These are phyloP conservation scores for Hypocreales sp. DNA, from an alignment of 2,329 filamentous ascomycete species.

Conservation along the genomic window DNA sequence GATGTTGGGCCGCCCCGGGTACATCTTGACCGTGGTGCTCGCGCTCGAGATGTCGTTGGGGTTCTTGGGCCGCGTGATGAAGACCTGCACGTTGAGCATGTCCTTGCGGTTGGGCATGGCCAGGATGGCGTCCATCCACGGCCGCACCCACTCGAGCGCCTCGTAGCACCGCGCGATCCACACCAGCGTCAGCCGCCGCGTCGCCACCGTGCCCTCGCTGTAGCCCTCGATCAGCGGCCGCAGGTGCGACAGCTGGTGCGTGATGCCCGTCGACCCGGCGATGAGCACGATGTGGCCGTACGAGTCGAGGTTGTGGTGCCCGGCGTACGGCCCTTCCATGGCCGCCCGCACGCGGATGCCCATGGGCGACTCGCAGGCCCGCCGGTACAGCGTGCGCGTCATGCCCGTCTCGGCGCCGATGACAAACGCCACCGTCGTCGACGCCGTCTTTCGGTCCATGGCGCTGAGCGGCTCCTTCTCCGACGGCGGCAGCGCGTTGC, in stretches of 20 bases:
- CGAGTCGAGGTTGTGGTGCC: conserved; percentile 72
- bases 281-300: conserved; percentile 88
- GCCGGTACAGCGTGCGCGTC: conserved; percentile 66
- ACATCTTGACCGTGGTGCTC: conserved; percentile 76
- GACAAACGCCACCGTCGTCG: conserved; percentile 58
- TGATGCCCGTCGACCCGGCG: conserved; percentile 87
- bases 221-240: conserved; percentile 59
- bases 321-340: conserved; percentile 81
- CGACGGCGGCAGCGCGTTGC: conserved; percentile 20
- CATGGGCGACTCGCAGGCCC: conserved; percentile 38
- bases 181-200: conserved; percentile 66
- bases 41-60: conserved; percentile 67
- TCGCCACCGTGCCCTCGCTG: conserved; percentile 58
- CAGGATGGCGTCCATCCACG: conserved; percentile 65
- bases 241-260: conserved; percentile 82
- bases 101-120: conserved; percentile 68
- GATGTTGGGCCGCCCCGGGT: conserved; percentile 75
- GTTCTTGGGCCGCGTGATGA: conserved; percentile 76
- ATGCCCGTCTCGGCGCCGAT: conserved; percentile 80
- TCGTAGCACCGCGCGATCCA: conserved; percentile 89
- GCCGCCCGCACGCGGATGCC: conserved; percentile 52
- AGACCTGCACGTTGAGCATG: conserved; percentile 72
- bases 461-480: conserved; percentile 24
- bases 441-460: conserved; percentile 24
- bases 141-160: conserved; percentile 82